Evolutionary conservation across 257 asterid species (phyloP).

Genomic region (Fraxinus pennsylvanica): DNA sequence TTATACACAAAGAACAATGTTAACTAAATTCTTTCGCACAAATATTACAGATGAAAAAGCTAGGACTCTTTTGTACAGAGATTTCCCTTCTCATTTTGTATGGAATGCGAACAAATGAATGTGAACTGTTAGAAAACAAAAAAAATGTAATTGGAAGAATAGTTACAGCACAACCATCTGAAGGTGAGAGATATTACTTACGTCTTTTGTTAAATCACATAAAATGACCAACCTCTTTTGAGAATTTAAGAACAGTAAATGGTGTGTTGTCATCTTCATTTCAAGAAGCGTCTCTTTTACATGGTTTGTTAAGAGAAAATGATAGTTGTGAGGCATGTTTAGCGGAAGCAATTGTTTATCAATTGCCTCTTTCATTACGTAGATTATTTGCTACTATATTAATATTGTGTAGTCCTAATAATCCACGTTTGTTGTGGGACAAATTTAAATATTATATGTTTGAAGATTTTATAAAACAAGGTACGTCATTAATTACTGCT

Average conservation of each 20-base stretch:
- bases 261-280: background rate
- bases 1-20: background rate
- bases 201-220: background rate
- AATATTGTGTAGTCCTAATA: no score
- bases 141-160: background rate
- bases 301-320: no score
- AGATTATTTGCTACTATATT: background rate
- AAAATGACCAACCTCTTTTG: no score
- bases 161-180: background rate
- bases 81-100: background rate
- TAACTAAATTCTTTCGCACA: background rate
- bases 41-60: background rate
- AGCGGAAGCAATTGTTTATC: background rate
- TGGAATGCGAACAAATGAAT: background rate
- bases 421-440: no score
- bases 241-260: no score
- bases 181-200: background rate
- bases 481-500: no score
- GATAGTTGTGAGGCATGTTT: background rate
- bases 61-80: background rate
- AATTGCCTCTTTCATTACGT: background rate
- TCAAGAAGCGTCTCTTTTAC: background rate
- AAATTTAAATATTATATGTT: no score
- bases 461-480: no score
- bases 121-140: background rate